A percentile compares a stretch with the other conserved stretches of the same genome.
Evolutionary conservation across 768 basidiomycete genomes (phyloP).

Genomic region (Trametes villosa): DNA sequence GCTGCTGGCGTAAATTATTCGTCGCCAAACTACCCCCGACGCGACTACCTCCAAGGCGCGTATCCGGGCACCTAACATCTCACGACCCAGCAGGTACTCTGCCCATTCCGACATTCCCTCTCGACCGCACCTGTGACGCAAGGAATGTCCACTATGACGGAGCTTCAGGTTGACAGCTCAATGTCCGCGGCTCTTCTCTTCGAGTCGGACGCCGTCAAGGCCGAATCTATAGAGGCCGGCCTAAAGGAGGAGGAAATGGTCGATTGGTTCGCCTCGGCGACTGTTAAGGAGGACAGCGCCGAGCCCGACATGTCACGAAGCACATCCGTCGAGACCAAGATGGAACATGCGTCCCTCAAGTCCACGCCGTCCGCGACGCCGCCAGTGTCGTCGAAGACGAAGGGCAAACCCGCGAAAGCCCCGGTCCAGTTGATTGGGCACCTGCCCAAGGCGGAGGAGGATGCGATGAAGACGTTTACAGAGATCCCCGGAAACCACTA

Average conservation of each 20-base stretch:
- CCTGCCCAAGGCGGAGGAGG: constrained; percentile 76
- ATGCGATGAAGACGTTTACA: constrained; percentile 71
- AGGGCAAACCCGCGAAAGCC: constrained; percentile 38
- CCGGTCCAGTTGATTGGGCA: constrained; percentile 76
- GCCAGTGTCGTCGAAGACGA: constrained; percentile 35
- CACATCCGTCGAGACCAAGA: constrained; percentile 25
- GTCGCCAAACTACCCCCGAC: neutral
- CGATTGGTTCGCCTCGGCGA: constrained; percentile 3
- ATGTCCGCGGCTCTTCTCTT: constrained; percentile 18
- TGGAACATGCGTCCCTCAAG: constrained; percentile 33
- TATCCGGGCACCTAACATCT: neutral
- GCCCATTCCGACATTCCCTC: neutral
- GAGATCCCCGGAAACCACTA: constrained; percentile 82
- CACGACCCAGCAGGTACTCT: constrained; percentile 3
- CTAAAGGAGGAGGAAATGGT: constrained; percentile 15
- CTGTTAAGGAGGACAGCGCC: constrained; percentile 27
- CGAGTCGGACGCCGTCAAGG: constrained; percentile 17
- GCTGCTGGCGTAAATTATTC: constrained; percentile 14
- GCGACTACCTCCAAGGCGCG: neutral
- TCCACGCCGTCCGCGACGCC: constrained; percentile 41
- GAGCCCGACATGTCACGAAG: constrained; percentile 24
- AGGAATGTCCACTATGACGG: constrained; percentile 24
- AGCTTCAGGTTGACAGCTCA: constrained; percentile 7
- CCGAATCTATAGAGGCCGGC: constrained; percentile 1
- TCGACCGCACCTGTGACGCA: neutral